phyloP scores from a whole-genome alignment of 1,284 basidiomycete genomes.

The Naganishia albida region DNA sequence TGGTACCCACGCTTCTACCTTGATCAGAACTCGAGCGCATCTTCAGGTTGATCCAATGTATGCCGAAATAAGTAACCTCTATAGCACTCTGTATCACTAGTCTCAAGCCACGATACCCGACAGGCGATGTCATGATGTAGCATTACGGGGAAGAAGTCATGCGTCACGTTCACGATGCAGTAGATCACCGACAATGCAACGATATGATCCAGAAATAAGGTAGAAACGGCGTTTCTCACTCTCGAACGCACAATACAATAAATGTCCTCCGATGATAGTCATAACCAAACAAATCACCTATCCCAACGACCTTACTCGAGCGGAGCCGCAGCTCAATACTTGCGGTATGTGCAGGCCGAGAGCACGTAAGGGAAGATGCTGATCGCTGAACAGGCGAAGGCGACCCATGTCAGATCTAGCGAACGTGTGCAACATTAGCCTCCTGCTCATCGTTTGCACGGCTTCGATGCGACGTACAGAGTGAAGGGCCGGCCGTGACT shows the following conservation, averaged over 20 bases:
- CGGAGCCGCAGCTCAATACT: constrained; percentile 31
- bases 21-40: not conserved
- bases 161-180: too few relatives aligned
- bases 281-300: too few relatives aligned
- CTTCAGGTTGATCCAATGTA: not conserved
- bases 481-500: constrained; percentile 43
- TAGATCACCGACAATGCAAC: too few relatives aligned
- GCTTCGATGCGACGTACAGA: constrained; percentile 42
- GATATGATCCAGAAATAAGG: too few relatives aligned
- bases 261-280: too few relatives aligned
- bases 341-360: constrained; percentile 50
- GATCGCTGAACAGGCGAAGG: constrained; percentile 49
- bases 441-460: not conserved
- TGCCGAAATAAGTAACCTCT: not conserved
- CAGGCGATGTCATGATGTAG: too few relatives aligned
- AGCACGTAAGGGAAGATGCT: constrained; percentile 52
- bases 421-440: not conserved
- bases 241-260: too few relatives aligned
- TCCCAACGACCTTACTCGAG: not conserved
- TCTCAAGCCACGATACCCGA: not conserved
- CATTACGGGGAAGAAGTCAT: too few relatives aligned
- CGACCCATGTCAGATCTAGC: constrained; percentile 50
- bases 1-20: not conserved
- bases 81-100: not conserved
- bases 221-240: too few relatives aligned